Percentiles rank a stretch among this genome's conserved stretches.
These are phyloP conservation scores for Colletotrichum gigasporum DNA, from an alignment of 2,329 filamentous ascomycete species.

Conservation along the genomic window DNA sequence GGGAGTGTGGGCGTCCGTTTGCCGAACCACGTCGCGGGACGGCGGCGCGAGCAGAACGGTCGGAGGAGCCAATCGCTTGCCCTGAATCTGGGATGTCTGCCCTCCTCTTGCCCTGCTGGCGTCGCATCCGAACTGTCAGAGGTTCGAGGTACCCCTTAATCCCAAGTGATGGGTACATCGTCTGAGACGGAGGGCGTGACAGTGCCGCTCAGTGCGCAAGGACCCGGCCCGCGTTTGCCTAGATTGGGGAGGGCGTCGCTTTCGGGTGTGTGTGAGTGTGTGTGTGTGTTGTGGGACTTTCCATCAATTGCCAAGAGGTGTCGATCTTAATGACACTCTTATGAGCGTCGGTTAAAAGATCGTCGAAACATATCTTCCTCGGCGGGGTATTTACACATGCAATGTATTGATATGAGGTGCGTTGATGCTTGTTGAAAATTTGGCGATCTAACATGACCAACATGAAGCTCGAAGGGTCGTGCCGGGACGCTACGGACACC, in stretches of 20 bases:
- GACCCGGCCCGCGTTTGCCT: not conserved
- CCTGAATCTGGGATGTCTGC: no score
- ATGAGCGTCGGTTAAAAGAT: not conserved
- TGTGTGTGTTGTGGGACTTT: not conserved
- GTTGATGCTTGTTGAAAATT: no score
- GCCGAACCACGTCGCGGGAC: not conserved
- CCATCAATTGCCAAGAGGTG: not conserved
- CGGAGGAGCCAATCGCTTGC: no score
- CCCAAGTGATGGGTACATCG: constrained; percentile 2
- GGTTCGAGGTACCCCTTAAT: not conserved
- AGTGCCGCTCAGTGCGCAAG: constrained; percentile 11
- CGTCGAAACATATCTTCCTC: not conserved
- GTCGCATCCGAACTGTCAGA: constrained; percentile 25
- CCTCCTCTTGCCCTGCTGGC: no score
- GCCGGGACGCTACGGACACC: not conserved
- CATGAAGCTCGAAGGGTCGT: not conserved
- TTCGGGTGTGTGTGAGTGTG: no score
- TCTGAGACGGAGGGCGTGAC: constrained; percentile 17
- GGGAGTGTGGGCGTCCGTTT: no score
- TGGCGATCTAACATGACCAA: no score
- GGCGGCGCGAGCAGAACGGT: no score
- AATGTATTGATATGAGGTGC: not conserved
- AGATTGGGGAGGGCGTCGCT: not conserved
- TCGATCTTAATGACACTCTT: not conserved
- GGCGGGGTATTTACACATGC: not conserved